Evolutionary conservation across 78 protist species (phyloP).

Genomic region (Dictyostelium discoideum): dicty_2.7 NC_007088.5:4122001-4122500

Average conservation of each 20-base stretch:
- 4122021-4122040: background rate
- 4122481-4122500: slow-evolving; percentile 8
- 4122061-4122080: background rate
- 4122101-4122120: slow-evolving; percentile 62
- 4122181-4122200: slow-evolving; percentile 48
- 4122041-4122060: background rate
- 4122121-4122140: slow-evolving; percentile 20
- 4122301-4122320: no score
- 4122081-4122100: background rate
- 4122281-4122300: background rate
- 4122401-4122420: slow-evolving; percentile 48
- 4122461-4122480: slow-evolving; percentile 19
- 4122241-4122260: slow-evolving; percentile 33
- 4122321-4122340: background rate
- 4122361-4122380: background rate
- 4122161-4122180: slow-evolving; percentile 23
- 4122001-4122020: background rate
- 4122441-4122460: slow-evolving; percentile 79
- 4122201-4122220: slow-evolving; percentile 75
- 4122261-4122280: slow-evolving; percentile 54
- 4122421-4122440: slow-evolving; percentile 69
- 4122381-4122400: slow-evolving; percentile 16
- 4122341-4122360: background rate
- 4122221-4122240: slow-evolving; percentile 4
- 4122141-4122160: slow-evolving; percentile 41